Conservation (phyloP, 2,329 filamentous ascomycete genomes). For the Sclerotinia nivalis region DNA sequence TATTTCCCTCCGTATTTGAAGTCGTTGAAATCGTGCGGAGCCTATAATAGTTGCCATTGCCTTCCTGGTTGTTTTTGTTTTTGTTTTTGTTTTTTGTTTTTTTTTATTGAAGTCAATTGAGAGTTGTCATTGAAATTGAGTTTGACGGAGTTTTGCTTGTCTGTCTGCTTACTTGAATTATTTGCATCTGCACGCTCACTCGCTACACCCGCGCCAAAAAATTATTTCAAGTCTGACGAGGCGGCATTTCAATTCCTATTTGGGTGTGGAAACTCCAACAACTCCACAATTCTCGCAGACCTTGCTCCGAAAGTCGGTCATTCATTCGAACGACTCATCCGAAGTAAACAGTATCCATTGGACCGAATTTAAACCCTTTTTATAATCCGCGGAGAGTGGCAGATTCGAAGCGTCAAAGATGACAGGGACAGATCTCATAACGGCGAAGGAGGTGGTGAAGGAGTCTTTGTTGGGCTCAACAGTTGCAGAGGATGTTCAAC, state of each 20-base stretch:
- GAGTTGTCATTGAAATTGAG: too few relatives aligned
- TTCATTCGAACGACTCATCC: not conserved
- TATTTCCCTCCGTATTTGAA: too few relatives aligned
- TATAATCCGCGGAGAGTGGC: not conserved
- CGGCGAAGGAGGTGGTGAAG: slow-evolving; percentile 65
- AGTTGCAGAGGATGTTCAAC: slow-evolving; percentile 51
- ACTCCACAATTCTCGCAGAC: slow-evolving; percentile 15
- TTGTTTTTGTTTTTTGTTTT: too few relatives aligned
- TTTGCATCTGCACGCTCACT: not conserved
- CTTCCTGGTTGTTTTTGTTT: too few relatives aligned
- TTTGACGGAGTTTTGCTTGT: too few relatives aligned
- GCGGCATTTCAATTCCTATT: not conserved
- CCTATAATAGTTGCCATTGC: too few relatives aligned
- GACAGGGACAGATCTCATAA: slow-evolving; percentile 37
- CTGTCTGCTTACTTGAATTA: not conserved
- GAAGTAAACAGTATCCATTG: slow-evolving; percentile 16
- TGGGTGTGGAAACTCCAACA: not conserved
- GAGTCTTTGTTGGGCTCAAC: slow-evolving; percentile 71
- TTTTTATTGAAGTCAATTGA: not conserved
- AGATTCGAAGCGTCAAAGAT: slow-evolving; percentile 28
- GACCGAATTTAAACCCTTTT: slow-evolving; percentile 8
- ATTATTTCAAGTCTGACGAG: not conserved
- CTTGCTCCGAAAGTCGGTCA: slow-evolving; percentile 13
- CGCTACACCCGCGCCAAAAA: not conserved
- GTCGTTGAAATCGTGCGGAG: too few relatives aligned